phyloP scores from a whole-genome alignment of 1,139 yeast species.

The Debaryomyces nepalensis region DNA sequence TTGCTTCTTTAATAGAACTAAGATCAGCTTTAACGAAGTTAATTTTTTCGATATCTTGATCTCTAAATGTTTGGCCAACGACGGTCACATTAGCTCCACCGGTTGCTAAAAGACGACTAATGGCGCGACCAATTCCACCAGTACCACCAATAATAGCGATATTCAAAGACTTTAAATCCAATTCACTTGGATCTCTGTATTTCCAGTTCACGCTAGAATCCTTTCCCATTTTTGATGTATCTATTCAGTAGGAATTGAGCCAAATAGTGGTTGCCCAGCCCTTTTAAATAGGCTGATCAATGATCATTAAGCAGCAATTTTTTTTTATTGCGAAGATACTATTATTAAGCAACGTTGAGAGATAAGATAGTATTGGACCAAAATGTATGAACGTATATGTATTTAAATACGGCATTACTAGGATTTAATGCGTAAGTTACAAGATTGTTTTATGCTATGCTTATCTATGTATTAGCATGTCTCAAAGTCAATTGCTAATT shows the following conservation, averaged over 20 bases:
- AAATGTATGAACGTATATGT: no score
- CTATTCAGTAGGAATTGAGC: no score
- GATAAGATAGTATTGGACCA: no score
- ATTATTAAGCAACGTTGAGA: neutral
- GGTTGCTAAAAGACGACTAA: slow-evolving; percentile 24
- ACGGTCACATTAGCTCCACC: slow-evolving; percentile 36
- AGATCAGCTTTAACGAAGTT: slow-evolving; percentile 36
- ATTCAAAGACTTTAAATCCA: slow-evolving; percentile 15
- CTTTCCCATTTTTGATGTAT: neutral
- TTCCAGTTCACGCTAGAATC: neutral
- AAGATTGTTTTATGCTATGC: no score
- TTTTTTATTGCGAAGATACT: neutral
- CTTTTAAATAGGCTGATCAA: no score
- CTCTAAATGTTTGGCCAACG: slow-evolving; percentile 38
- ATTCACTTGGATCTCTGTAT: neutral
- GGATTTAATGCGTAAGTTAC: no score
- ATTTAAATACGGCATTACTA: no score
- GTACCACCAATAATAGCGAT: slow-evolving; percentile 42
- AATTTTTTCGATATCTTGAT: slow-evolving; percentile 22
- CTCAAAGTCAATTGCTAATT: no score
- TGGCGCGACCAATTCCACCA: slow-evolving; percentile 40
- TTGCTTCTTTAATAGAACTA: slow-evolving; percentile 26
- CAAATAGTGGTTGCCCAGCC: no score
- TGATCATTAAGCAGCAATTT: no score
- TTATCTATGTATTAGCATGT: no score